These are phyloP conservation scores for Magnolia sinica DNA, from an alignment of 164 flowering plant genomes.

Conservation along the genomic window DNA sequence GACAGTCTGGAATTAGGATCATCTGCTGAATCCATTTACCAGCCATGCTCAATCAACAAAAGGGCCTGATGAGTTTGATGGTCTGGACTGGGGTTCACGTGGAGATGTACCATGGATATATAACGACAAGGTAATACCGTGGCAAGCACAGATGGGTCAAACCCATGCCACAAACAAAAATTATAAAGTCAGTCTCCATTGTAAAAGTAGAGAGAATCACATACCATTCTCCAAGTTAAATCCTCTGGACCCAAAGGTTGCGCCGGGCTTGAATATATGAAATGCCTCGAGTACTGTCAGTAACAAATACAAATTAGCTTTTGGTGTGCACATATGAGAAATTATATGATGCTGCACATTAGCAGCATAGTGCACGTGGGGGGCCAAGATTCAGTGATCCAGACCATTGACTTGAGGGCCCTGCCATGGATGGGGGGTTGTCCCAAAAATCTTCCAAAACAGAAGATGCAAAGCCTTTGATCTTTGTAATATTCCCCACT, in stretches of 20 bases:
- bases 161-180: neutral
- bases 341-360: too few relatives aligned
- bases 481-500: too few relatives aligned
- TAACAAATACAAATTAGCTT: neutral
- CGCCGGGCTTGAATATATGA: constrained; percentile 84
- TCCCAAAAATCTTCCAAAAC: too few relatives aligned
- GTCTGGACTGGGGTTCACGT: neutral
- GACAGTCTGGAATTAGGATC: neutral
- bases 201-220: constrained; percentile 18
- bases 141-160: too few relatives aligned
- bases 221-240: constrained; percentile 92
- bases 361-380: too few relatives aligned
- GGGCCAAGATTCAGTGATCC: too few relatives aligned
- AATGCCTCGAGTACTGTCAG: constrained; percentile 78
- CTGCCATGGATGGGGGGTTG: too few relatives aligned
- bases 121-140: neutral
- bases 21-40: too few relatives aligned
- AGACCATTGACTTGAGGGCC: too few relatives aligned
- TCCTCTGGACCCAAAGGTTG: constrained; percentile 92
- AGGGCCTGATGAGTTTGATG: neutral
- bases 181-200: neutral
- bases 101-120: neutral
- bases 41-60: neutral
- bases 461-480: too few relatives aligned
- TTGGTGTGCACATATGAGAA: too few relatives aligned